Evolutionary conservation across 1,284 basidiomycete genomes (phyloP).

Genomic region (Afroboletus lepidellus): DNA sequence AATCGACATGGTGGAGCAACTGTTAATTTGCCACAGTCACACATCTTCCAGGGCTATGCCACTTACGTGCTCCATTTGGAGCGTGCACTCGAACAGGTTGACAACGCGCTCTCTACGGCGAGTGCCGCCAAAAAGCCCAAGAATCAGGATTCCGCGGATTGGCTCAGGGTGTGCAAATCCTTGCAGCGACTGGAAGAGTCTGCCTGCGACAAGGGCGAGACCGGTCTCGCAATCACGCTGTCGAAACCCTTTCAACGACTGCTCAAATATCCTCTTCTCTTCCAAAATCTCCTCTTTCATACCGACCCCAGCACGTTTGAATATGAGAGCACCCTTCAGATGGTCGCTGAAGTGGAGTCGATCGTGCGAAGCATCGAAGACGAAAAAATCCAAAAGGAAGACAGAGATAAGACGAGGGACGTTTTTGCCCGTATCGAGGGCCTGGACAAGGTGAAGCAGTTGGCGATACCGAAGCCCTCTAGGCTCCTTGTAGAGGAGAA

Average conservation of each 20-base stretch:
- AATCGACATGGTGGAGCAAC: slow-evolving; percentile 1
- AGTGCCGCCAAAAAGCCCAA: slow-evolving; percentile 69
- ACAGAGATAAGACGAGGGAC: slow-evolving; percentile 91
- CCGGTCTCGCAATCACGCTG: slow-evolving; percentile 88
- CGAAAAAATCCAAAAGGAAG: slow-evolving; percentile 95
- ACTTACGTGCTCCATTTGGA: slow-evolving; percentile 92
- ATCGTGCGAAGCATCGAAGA: slow-evolving; percentile 97
- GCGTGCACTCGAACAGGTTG: slow-evolving; percentile 82
- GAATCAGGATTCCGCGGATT: slow-evolving; percentile 75
- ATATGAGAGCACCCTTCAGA: slow-evolving; percentile 92
- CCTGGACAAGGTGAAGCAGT: slow-evolving; percentile 81
- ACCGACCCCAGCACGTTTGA: slow-evolving; percentile 97
- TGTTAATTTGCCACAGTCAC: slow-evolving; percentile 56
- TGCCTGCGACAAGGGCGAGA: slow-evolving; percentile 86
- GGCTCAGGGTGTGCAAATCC: slow-evolving; percentile 70
- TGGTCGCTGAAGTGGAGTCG: slow-evolving; percentile 95
- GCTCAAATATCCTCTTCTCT: slow-evolving; percentile 94
- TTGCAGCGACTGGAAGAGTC: slow-evolving; percentile 76
- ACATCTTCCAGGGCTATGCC: slow-evolving; percentile 89
- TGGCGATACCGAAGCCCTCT: slow-evolving; percentile 87
- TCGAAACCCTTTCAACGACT: slow-evolving; percentile 97
- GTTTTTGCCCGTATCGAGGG: slow-evolving; percentile 95
- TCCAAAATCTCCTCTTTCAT: slow-evolving; percentile 96
- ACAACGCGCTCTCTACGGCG: slow-evolving; percentile 70
- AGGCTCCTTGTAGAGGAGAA: slow-evolving; percentile 86